Conservation (phyloP, 2,329 filamentous ascomycete genomes). For the Chaetomiaceae sp. region DNA sequence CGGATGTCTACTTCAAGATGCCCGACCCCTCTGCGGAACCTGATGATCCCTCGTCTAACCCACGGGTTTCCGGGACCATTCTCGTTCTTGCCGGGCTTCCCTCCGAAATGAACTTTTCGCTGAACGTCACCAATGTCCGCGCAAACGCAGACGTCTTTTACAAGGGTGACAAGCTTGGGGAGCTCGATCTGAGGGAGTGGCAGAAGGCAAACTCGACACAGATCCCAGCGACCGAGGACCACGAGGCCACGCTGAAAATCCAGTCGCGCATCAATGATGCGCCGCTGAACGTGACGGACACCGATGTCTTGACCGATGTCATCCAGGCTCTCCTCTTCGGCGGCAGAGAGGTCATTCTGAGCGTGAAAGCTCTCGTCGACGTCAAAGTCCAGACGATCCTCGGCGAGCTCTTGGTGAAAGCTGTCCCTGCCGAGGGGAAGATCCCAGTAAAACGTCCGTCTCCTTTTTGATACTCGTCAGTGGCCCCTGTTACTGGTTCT, state of each 20-base stretch:
- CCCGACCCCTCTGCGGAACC: constrained; percentile 77
- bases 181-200: constrained; percentile 76
- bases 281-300: constrained; percentile 76
- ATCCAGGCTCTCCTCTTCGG: constrained; percentile 78
- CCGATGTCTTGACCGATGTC: constrained; percentile 72
- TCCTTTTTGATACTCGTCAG: constrained; percentile 45
- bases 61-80: constrained; percentile 78
- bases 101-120: constrained; percentile 77
- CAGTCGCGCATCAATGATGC: constrained; percentile 71
- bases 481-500: constrained; percentile 27
- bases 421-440: constrained; percentile 78
- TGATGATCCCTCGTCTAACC: constrained; percentile 64
- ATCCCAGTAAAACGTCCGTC: constrained; percentile 93
- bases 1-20: constrained; percentile 78
- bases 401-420: constrained; percentile 73
- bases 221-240: constrained; percentile 50
- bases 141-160: constrained; percentile 80
- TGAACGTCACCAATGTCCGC: constrained; percentile 71
- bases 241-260: constrained; percentile 63
- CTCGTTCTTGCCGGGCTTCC: constrained; percentile 74
- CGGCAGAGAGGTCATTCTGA: constrained; percentile 61
- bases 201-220: constrained; percentile 77
- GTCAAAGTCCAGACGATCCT: constrained; percentile 77
- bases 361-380: constrained; percentile 75
- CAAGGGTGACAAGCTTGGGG: constrained; percentile 69